Evolutionary conservation across 2,329 filamentous ascomycete genomes (phyloP), one percentile per base, ranked within the genome.

Genomic region (Cordyceps militaris): DNA sequence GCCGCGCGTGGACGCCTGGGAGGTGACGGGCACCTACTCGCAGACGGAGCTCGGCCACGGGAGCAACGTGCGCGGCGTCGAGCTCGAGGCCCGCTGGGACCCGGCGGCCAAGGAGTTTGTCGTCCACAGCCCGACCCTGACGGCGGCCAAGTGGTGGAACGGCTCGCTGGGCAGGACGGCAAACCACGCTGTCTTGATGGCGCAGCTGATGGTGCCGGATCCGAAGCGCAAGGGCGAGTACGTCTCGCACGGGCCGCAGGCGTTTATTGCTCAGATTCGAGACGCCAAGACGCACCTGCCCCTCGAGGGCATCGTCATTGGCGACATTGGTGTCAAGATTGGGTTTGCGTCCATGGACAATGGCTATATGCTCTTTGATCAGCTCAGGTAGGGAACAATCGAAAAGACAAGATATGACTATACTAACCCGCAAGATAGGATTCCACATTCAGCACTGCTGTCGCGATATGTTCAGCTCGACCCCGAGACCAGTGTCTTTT

Each of bases 271-370:
- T 5, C 88, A 87, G 61, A 84, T 93, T 63, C 76, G 87, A 63
- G 84, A 89, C 66, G 68, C 86, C 66, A 78, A 87, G 71, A 89
- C 86, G 9, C 86, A 90, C 65, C 74, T 86, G 66, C 84, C 86
- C 1, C 72, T 91, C 36, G 79, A 85, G 50, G 85, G 87, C 62
- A 73, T 90, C 54, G 84, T 90, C 66, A 84, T 91, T 24, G 88
- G 89, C 47, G 88, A 92, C 63, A 91, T 92, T 70, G 89, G 89
- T 1, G 88, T 88, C 56, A 91, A 91, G 70, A 87, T 88, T 62
- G 87, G 86, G 10, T 89, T 88, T 74, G 88, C 88, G 71, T 89
- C 86, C 55, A 89, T 90, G 87, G 88, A 91, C 70, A 92, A 91
- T 64, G 88, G 88, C 1, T 91, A 88, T 76, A 73, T 91, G 11